Conservation (phyloP, 1,284 basidiomycete species). For the Apiotrichum gracile region DNA sequence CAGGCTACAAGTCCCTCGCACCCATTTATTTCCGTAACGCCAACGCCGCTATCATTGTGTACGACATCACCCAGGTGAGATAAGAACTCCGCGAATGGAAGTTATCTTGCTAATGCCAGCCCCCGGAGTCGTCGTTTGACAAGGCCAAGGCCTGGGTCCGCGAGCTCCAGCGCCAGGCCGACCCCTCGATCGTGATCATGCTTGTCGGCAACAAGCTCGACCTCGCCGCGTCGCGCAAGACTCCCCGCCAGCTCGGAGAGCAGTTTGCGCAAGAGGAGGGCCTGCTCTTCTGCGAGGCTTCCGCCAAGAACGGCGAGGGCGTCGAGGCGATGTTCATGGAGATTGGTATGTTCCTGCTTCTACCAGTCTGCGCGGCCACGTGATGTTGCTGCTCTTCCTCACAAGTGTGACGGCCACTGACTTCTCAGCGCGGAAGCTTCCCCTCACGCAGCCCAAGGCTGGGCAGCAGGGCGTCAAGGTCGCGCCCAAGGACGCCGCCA, state of each 20-base stretch:
- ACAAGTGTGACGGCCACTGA: no score
- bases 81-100: no score
- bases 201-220: conserved; percentile 95
- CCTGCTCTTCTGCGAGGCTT: conserved; percentile 92
- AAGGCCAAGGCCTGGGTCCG: conserved; percentile 96
- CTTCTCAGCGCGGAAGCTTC: conserved; percentile 38
- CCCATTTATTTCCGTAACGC: conserved; percentile 99
- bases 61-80: conserved; percentile 77
- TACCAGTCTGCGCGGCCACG: no score
- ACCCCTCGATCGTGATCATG: conserved; percentile 91
- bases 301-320: conserved; percentile 87
- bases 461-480: conserved; percentile 35
- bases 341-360: conserved; percentile 56
- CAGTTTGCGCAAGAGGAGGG: conserved; percentile 93
- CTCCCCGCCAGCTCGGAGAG: conserved; percentile 77
- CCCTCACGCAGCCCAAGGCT: conserved; percentile 28
- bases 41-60: conserved; percentile 96
- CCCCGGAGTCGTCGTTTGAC: conserved; percentile 62
- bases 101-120: conserved; percentile 20
- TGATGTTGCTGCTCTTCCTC: neutral
- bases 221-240: conserved; percentile 64
- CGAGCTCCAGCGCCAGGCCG: conserved; percentile 93
- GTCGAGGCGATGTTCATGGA: conserved; percentile 82
- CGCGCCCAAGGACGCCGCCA: conserved; percentile 7
- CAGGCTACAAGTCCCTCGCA: conserved; percentile 53